phyloP scores from a whole-genome alignment of 495 filamentous ascomycete genomes.

The Terfezia boudieri region DNA sequence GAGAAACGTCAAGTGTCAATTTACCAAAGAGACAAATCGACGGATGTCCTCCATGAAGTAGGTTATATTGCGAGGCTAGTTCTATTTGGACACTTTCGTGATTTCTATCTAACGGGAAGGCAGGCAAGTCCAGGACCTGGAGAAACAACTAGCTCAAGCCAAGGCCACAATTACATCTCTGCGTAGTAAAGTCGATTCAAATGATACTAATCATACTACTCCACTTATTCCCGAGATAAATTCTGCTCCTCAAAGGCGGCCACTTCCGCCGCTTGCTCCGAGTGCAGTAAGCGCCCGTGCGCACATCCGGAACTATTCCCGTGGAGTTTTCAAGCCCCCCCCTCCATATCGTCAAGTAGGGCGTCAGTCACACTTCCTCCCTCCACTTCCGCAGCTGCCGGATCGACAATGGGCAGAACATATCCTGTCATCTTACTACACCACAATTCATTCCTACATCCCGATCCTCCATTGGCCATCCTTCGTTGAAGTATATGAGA shows the following conservation, averaged over 20 bases:
- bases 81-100: not conserved
- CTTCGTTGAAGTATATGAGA: slow-evolving; percentile 54
- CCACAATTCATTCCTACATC: slow-evolving; percentile 50
- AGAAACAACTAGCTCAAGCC: slow-evolving; percentile 63
- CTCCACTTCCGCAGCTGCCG: slow-evolving; percentile 42
- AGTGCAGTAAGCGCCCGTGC: slow-evolving; percentile 48
- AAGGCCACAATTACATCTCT: slow-evolving; percentile 17
- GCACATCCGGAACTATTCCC: slow-evolving; percentile 51
- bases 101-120: not conserved
- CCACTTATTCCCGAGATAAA: slow-evolving; percentile 50
- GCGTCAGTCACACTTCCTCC: slow-evolving; percentile 27
- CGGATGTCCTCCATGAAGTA: slow-evolving; percentile 97
- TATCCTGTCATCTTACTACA: slow-evolving; percentile 54
- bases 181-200: slow-evolving; percentile 1
- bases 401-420: slow-evolving; percentile 46
- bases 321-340: slow-evolving; percentile 64
- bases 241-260: slow-evolving; percentile 37
- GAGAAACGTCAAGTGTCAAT: slow-evolving; percentile 88
- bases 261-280: slow-evolving; percentile 34
- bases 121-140: slow-evolving; percentile 84
- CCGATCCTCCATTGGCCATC: slow-evolving; percentile 81
- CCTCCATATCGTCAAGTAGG: slow-evolving; percentile 41
- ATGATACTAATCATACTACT: slow-evolving; percentile 3
- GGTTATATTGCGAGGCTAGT: slow-evolving; percentile 9
- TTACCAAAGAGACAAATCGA: slow-evolving; percentile 96